These are phyloP conservation scores for Colletotrichum aenigma DNA, from an alignment of 2,329 filamentous ascomycete genomes.

Conservation along the genomic window DNA sequence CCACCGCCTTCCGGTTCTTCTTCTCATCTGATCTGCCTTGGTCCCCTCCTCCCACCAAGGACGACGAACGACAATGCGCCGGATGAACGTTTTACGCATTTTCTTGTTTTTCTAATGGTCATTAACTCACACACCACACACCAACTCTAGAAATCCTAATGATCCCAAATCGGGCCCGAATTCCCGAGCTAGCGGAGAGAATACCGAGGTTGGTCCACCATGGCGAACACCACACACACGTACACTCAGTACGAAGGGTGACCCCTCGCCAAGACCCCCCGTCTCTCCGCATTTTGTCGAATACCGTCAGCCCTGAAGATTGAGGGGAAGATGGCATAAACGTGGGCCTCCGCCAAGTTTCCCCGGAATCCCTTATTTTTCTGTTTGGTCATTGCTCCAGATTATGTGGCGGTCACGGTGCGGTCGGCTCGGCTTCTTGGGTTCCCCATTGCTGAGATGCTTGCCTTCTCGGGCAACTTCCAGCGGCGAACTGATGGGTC, in stretches of 20 bases:
- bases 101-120: not conserved
- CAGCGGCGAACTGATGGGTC: not conserved
- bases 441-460: not conserved
- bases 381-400: not conserved
- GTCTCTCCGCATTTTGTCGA: constrained; percentile 9
- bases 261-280: not conserved
- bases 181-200: constrained; percentile 7
- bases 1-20: not conserved
- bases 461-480: constrained; percentile 2
- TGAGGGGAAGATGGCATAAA: not conserved
- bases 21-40: constrained; percentile 8
- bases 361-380: constrained; percentile 19
- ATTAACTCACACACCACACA: not conserved
- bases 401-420: not conserved
- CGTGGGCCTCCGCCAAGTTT: constrained; percentile 15
- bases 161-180: not conserved
- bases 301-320: not conserved
- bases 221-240: not conserved
- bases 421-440: not conserved
- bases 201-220: constrained; percentile 7
- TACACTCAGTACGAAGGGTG: not conserved
- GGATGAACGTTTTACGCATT: constrained; percentile 8
- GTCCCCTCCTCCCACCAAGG: not conserved
- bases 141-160: not conserved
- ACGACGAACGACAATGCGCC: not conserved